A percentile compares a stretch with the other conserved stretches of the same genome.
These are phyloP conservation scores for Passiflora organensis DNA, from an alignment of 345 rosid species.

Conservation along the genomic window DNA sequence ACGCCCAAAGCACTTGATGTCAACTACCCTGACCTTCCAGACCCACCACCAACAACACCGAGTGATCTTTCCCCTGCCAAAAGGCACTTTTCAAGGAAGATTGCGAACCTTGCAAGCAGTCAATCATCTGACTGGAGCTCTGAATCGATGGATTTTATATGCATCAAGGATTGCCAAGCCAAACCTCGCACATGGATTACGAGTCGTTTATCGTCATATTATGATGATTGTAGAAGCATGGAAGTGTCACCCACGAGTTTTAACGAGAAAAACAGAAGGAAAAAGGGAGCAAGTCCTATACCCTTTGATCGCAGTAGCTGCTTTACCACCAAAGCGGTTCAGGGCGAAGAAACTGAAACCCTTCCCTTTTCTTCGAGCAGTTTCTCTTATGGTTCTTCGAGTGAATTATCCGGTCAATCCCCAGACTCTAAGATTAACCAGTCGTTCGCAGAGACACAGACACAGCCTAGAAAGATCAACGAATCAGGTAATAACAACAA, in stretches of 20 bases:
- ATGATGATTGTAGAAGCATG: conserved; percentile 2
- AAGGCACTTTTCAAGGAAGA: neutral
- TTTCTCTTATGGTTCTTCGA: conserved; percentile 22
- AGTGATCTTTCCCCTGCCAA: neutral
- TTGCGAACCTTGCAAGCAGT: neutral
- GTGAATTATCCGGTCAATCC: conserved; percentile 12
- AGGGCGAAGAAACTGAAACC: conserved; percentile 16
- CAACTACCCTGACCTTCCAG: conserved; percentile 23
- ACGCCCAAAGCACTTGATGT: conserved; percentile 18
- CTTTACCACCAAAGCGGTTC: conserved; percentile 11
- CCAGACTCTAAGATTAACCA: neutral
- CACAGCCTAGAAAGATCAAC: neutral
- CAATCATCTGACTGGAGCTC: conserved; percentile 8
- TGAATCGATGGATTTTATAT: conserved; percentile 2
- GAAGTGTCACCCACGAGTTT: neutral
- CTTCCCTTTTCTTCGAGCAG: conserved; percentile 23
- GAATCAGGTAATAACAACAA: conserved; percentile 1
- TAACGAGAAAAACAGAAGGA: neutral
- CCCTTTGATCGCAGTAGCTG: conserved; percentile 8
- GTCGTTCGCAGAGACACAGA: neutral
- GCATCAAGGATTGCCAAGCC: conserved; percentile 3
- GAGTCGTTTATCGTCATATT: conserved; percentile 10
- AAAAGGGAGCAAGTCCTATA: neutral
- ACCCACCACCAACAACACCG: conserved; percentile 43
- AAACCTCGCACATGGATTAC: neutral